These are phyloP conservation scores for Chalara sp. DNA, from an alignment of 2,329 filamentous ascomycete species.

Conservation along the genomic window DNA sequence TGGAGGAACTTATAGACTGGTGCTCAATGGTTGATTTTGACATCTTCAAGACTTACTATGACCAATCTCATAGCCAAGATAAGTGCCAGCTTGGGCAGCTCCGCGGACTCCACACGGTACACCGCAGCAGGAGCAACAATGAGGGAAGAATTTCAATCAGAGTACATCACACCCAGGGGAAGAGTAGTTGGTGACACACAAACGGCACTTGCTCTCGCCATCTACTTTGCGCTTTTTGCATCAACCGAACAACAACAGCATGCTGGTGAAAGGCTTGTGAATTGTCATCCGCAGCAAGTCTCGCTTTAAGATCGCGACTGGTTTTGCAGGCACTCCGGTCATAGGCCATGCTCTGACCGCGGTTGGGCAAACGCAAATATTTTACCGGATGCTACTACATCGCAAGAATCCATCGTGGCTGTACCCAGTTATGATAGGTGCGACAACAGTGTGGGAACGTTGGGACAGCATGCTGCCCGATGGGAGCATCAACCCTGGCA, in stretches of 20 bases:
- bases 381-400: slow-evolving; percentile 33
- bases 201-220: slow-evolving; percentile 21
- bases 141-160: slow-evolving; percentile 19
- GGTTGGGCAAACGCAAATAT: slow-evolving; percentile 12
- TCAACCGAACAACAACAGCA: background rate
- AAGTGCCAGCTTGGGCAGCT: slow-evolving; percentile 21
- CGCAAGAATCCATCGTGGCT: slow-evolving; percentile 27
- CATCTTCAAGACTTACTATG: slow-evolving; percentile 35
- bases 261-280: slow-evolving; percentile 13
- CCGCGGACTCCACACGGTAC: slow-evolving; percentile 19
- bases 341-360: slow-evolving; percentile 12
- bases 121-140: slow-evolving; percentile 13
- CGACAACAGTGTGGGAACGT: slow-evolving; percentile 22
- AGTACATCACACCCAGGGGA: slow-evolving; percentile 21
- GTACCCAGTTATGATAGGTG: slow-evolving; percentile 22
- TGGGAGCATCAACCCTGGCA: slow-evolving; percentile 18
- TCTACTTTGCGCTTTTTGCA: slow-evolving; percentile 18
- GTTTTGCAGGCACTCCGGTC: slow-evolving; percentile 25
- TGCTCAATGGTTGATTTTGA: too few relatives aligned
- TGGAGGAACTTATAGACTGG: too few relatives aligned
- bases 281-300: slow-evolving; percentile 12
- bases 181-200: slow-evolving; percentile 21
- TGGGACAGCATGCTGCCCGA: slow-evolving; percentile 23
- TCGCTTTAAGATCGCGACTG: slow-evolving; percentile 21
- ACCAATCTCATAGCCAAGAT: slow-evolving; percentile 32